Conservation (phyloP, 2,329 filamentous ascomycete species). For the Penicillium sp. region DNA sequence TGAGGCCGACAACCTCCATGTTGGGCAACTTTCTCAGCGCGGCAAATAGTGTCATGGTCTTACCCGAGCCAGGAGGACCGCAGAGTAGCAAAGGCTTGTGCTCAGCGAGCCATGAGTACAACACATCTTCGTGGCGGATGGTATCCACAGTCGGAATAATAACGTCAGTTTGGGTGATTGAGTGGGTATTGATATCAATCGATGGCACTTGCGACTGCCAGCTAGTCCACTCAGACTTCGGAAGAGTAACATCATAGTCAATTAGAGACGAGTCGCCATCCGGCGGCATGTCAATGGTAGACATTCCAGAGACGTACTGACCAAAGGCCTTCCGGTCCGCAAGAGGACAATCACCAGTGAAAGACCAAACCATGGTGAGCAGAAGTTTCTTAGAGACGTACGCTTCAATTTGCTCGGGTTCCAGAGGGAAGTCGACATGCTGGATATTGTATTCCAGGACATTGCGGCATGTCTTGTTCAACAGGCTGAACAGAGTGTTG, state of each 20-base stretch:
- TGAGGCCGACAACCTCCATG: conserved; percentile 98
- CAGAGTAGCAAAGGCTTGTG: conserved; percentile 96
- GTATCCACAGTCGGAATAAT: conserved; percentile 98
- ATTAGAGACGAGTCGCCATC: conserved; percentile 77
- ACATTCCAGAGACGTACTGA: conserved; percentile 73
- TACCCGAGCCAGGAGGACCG: conserved; percentile 95
- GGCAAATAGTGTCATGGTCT: conserved; percentile 99
- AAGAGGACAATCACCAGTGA: conserved; percentile 91
- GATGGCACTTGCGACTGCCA: conserved; percentile 95
- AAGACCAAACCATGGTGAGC: conserved; percentile 87
- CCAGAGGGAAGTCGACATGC: conserved; percentile 88
- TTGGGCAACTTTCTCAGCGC: conserved; percentile 93
- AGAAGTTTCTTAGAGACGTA: conserved; percentile 93
- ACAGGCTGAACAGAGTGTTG: conserved; percentile 86
- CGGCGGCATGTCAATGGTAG: conserved; percentile 78
- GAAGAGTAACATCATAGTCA: conserved; percentile 87
- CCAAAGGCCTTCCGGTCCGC: conserved; percentile 83
- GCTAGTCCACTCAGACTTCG: conserved; percentile 79
- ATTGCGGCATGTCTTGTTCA: conserved; percentile 90
- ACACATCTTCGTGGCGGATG: conserved; percentile 94
- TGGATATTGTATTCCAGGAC: conserved; percentile 94
- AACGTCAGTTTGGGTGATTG: conserved; percentile 93
- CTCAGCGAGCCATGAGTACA: conserved; percentile 98
- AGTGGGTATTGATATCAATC: conserved; percentile 97
- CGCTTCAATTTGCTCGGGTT: conserved; percentile 80